These are phyloP conservation scores for Umbelopsis vinacea DNA, from an alignment of 192 early-diverging fungal genomes.

Conservation along the genomic window DNA sequence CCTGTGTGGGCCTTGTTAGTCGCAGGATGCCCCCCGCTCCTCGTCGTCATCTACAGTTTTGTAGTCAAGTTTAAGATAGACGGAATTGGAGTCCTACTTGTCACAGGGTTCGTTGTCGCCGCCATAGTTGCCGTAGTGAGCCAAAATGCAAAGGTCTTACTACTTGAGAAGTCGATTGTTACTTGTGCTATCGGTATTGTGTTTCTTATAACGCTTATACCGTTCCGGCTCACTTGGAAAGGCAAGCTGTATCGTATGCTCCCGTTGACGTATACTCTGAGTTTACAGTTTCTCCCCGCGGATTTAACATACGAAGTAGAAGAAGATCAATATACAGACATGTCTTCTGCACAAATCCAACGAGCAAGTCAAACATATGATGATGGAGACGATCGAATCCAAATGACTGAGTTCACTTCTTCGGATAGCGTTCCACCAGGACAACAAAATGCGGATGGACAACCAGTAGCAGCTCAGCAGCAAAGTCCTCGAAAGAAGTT, in stretches of 20 bases:
- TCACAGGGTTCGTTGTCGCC: neutral
- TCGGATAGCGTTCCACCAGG: neutral
- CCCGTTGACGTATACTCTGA: neutral
- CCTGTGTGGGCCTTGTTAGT: constrained; percentile 15
- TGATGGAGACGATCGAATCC: neutral
- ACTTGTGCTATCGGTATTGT: constrained; percentile 3
- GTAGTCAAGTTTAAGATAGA: neutral
- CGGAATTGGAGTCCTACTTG: neutral
- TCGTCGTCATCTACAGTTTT: neutral
- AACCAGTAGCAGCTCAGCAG: no score
- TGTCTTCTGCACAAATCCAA: no score
- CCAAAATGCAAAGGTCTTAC: neutral
- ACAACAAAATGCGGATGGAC: no score
- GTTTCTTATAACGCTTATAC: neutral
- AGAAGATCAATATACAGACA: neutral
- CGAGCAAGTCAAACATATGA: no score
- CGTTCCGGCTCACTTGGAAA: neutral
- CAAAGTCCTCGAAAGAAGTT: neutral
- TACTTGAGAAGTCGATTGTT: constrained; percentile 11
- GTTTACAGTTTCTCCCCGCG: neutral
- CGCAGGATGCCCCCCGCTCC: neutral
- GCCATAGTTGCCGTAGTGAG: neutral
- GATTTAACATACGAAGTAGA: neutral
- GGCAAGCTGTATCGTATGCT: neutral
- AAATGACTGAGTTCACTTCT: neutral